These are phyloP conservation scores for Boletus patriciae DNA, from an alignment of 768 basidiomycete species.

Conservation along the genomic window DNA sequence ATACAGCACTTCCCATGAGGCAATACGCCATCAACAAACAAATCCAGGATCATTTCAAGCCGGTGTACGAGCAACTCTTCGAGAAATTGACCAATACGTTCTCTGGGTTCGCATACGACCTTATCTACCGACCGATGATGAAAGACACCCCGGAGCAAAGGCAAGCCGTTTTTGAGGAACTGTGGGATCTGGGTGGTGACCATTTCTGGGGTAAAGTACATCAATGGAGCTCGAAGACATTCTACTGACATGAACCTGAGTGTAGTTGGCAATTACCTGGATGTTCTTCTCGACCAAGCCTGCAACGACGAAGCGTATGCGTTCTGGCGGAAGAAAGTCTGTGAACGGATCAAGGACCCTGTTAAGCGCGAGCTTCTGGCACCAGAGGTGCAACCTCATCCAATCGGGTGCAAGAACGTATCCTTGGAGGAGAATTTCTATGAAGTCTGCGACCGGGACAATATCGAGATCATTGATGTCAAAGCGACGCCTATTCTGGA, in stretches of 20 bases:
- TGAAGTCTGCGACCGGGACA: conserved; percentile 9
- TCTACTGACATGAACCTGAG: background rate
- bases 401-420: conserved; percentile 8
- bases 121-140: conserved; percentile 13
- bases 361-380: conserved; percentile 11
- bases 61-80: conserved; percentile 6
- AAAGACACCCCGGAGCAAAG: conserved; percentile 5
- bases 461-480: conserved; percentile 10
- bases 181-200: conserved; percentile 5
- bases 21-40: conserved; percentile 7
- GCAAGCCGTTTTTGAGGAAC: conserved; percentile 4
- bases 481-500: conserved; percentile 11
- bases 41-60: conserved; percentile 9
- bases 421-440: conserved; percentile 11
- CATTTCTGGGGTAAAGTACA: conserved; percentile 7
- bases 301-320: conserved; percentile 9
- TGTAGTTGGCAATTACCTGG: conserved; percentile 8
- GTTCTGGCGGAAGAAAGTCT: conserved; percentile 9
- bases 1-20: conserved; percentile 8
- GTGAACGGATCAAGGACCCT: conserved; percentile 10
- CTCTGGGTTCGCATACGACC: background rate
- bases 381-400: conserved; percentile 3
- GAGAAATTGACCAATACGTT: conserved; percentile 4
- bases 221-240: background rate
- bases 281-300: background rate